Conservation (phyloP, 108 stramenopile species). For the Cyclotella kingstonii region DNA sequence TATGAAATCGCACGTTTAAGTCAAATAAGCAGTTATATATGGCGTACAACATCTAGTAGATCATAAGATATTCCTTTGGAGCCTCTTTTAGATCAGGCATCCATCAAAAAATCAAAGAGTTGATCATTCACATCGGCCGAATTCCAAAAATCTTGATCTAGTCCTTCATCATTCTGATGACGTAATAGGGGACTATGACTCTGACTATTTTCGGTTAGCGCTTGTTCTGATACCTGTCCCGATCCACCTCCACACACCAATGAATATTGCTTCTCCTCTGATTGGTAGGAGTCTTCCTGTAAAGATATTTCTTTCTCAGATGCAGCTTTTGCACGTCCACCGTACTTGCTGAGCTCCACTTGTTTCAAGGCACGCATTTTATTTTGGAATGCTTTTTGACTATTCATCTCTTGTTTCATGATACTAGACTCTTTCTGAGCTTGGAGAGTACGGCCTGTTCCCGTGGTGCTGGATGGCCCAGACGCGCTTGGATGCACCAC, state of each 20-base stretch:
- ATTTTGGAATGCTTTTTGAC: constrained; percentile 76
- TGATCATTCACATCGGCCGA: constrained; percentile 70
- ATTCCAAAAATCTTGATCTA: constrained; percentile 68
- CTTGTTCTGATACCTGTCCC: not conserved
- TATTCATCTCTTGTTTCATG: constrained; percentile 87
- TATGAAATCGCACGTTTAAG: too few species aligned
- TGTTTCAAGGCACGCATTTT: constrained; percentile 84
- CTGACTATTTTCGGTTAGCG: constrained; percentile 8
- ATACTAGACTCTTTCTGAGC: constrained; percentile 64
- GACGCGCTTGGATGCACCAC: not conserved
- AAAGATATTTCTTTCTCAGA: not conserved
- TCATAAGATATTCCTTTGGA: too few species aligned
- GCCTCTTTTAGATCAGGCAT: too few species aligned
- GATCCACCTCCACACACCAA: not conserved
- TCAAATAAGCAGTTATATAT: too few species aligned
- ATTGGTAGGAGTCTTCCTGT: not conserved
- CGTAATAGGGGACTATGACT: constrained; percentile 4
- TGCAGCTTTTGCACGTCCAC: constrained; percentile 4
- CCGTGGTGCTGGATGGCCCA: not conserved
- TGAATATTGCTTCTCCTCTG: not conserved
- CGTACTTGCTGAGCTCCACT: constrained; percentile 70
- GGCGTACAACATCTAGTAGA: too few species aligned
- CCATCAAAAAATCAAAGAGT: constrained; percentile 85
- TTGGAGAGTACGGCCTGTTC: constrained; percentile 19
- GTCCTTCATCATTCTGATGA: constrained; percentile 11